Percentiles rank a stretch among this genome's conserved stretches.
phyloP scores from a whole-genome alignment of 164 flowering plant species.

The Vitis cinerea region DNA sequence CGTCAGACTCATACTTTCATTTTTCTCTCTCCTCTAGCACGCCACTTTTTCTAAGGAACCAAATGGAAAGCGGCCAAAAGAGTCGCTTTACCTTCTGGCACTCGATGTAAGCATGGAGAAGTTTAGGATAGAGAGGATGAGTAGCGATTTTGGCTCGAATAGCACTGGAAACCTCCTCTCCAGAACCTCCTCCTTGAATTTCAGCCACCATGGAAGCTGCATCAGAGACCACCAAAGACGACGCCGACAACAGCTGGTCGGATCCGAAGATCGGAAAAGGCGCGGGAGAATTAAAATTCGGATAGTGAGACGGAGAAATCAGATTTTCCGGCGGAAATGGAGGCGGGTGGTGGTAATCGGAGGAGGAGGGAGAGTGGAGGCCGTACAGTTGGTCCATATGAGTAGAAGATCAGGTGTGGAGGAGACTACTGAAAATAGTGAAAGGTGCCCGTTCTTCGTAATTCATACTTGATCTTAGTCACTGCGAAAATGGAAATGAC shows the following conservation, averaged over 20 bases:
- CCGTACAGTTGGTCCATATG: slow-evolving; percentile 33
- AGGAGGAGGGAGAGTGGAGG: slow-evolving; percentile 7
- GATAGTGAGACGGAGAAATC: slow-evolving; percentile 6
- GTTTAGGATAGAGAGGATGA: slow-evolving; percentile 51
- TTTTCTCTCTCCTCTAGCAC: not conserved
- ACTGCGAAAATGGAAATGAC: not conserved
- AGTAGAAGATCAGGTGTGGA: not conserved
- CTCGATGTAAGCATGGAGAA: slow-evolving; percentile 49
- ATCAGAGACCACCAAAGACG: slow-evolving; percentile 19
- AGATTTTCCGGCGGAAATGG: slow-evolving; percentile 1
- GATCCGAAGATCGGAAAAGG: slow-evolving; percentile 16
- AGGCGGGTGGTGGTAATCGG: slow-evolving; percentile 3
- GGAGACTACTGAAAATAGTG: not conserved
- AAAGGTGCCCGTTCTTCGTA: not conserved
- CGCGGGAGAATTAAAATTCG: not conserved
- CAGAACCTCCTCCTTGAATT: slow-evolving; percentile 17
- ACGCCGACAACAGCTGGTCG: slow-evolving; percentile 21
- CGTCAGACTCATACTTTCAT: not conserved
- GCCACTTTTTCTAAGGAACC: not conserved
- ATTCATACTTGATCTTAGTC: too few relatives aligned
- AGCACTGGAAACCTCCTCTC: slow-evolving; percentile 26
- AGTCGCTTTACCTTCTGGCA: slow-evolving; percentile 52
- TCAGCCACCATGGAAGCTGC: slow-evolving; percentile 29
- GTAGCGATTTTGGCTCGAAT: slow-evolving; percentile 42
- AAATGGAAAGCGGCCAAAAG: not conserved